phyloP scores from a whole-genome alignment of 176 grass and related monocot species.

The Oryza meyeriana region DNA sequence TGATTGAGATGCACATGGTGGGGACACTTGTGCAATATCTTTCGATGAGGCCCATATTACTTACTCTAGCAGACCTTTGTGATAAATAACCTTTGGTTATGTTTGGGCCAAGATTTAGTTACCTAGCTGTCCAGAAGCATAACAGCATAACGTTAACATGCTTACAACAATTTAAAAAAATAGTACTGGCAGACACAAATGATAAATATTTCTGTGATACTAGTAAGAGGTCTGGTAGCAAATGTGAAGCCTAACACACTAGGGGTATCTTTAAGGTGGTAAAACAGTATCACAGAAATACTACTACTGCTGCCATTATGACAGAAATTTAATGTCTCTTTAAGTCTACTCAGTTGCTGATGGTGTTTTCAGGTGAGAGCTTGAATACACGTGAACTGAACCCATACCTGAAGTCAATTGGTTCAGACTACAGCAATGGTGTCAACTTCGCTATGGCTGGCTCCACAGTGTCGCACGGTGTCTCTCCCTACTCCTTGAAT shows the following conservation, averaged over 20 bases:
- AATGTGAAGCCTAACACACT: background rate
- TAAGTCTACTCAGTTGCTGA: background rate
- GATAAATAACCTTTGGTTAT: background rate
- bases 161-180: background rate
- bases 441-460: slow-evolving; percentile 83
- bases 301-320: background rate
- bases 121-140: background rate
- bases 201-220: background rate
- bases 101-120: background rate
- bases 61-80: background rate
- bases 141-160: background rate
- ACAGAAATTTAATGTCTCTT: background rate
- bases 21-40: background rate
- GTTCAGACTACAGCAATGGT: slow-evolving; percentile 81
- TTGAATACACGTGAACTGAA: slow-evolving; percentile 60
- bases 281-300: background rate
- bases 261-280: too few relatives aligned
- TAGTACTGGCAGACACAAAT: background rate
- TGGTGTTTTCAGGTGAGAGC: slow-evolving; percentile 54
- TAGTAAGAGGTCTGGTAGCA: background rate
- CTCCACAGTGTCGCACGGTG: slow-evolving; percentile 39
- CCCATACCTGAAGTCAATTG: slow-evolving; percentile 69
- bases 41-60: background rate
- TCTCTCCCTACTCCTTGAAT: slow-evolving; percentile 51
- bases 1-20: slow-evolving; percentile 37